phyloP scores from a whole-genome alignment of 768 basidiomycete species.

The Neoboletus subvelutipes region DNA sequence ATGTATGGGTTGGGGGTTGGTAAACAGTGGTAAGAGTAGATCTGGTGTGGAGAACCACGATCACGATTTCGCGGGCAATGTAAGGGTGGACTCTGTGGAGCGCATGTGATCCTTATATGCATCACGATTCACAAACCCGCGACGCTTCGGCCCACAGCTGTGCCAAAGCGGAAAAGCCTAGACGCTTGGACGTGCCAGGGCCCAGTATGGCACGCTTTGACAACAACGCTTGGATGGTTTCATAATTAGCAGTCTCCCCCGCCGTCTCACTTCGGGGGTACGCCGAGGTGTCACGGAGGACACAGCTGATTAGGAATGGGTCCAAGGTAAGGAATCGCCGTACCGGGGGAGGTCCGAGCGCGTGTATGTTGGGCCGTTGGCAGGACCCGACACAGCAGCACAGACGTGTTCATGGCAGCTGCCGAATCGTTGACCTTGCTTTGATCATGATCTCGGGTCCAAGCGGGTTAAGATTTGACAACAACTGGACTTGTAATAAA shows the following conservation, averaged over 20 bases:
- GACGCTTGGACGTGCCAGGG: constrained; percentile 16
- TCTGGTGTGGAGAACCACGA: background rate
- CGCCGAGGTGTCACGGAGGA: background rate
- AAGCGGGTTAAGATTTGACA: background rate
- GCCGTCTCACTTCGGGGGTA: constrained; percentile 13
- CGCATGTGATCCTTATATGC: constrained; percentile 10
- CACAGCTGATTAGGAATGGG: background rate
- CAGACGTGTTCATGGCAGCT: constrained; percentile 3
- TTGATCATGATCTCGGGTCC: constrained; percentile 12
- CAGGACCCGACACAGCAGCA: background rate
- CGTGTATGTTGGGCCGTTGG: background rate
- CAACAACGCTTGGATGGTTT: constrained; percentile 10
- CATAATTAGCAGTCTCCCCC: background rate
- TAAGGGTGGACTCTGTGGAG: constrained; percentile 5
- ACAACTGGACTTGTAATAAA: background rate
- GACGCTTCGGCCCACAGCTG: constrained; percentile 5
- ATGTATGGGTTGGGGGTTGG: background rate
- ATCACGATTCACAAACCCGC: background rate
- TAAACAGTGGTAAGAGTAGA: background rate
- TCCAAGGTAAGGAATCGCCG: background rate
- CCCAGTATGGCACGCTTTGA: constrained; percentile 12
- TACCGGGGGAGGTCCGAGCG: background rate
- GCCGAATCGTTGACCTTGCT: constrained; percentile 20
- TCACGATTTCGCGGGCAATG: background rate
- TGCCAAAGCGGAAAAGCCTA: constrained; percentile 15